phyloP scores from a whole-genome alignment of 208 protist species.

The Acanthamoeba sp. region DNA sequence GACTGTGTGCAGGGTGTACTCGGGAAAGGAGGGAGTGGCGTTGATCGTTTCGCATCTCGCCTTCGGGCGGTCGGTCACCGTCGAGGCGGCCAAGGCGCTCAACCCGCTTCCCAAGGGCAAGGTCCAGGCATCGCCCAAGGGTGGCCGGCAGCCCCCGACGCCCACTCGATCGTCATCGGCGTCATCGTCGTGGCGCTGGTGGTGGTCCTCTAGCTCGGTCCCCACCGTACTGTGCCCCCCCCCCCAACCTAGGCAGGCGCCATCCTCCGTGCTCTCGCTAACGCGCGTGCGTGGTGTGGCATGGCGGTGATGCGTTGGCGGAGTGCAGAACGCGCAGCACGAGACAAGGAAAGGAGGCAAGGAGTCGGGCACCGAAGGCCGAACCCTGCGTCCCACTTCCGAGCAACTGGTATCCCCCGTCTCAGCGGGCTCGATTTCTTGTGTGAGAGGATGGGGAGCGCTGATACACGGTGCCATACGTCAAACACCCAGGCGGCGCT shows the following conservation, averaged over 20 bases:
- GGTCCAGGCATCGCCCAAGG: neutral
- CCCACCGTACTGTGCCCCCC: slow-evolving; percentile 12
- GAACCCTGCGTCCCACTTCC: slow-evolving; percentile 86
- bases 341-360: neutral
- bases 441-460: no score
- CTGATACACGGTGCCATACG: no score
- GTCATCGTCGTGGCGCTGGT: slow-evolving; percentile 27
- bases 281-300: neutral
- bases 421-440: no score
- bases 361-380: slow-evolving; percentile 72
- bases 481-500: slow-evolving; percentile 85
- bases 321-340: neutral
- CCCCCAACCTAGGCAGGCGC: neutral
- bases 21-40: slow-evolving; percentile 4
- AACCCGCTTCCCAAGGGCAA: neutral
- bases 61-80: neutral
- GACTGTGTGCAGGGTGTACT: neutral
- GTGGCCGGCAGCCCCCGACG: neutral
- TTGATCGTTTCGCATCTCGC: slow-evolving; percentile 31
- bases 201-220: neutral
- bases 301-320: no score
- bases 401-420: slow-evolving; percentile 90
- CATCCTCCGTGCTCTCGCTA: neutral
- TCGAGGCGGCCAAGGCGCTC: neutral
- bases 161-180: neutral